Evolutionary conservation across 2,329 filamentous ascomycete genomes (phyloP).

Genomic region (Penicillium sp.): DNA sequence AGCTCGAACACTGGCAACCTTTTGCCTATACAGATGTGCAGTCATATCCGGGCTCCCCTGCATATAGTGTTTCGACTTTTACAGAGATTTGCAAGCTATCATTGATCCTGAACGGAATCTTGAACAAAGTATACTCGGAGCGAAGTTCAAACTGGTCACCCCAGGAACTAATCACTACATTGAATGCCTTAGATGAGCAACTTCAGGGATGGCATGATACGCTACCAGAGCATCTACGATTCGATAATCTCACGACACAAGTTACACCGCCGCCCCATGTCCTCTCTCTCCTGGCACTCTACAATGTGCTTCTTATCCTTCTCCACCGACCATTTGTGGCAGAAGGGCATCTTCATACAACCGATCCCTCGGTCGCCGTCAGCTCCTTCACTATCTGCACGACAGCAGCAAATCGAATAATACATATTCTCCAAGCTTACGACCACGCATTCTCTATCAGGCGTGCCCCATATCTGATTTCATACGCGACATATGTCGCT

Average conservation of each 20-base stretch:
- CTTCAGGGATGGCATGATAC: slow-evolving; percentile 45
- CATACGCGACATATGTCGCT: slow-evolving; percentile 57
- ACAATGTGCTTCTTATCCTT: slow-evolving; percentile 54
- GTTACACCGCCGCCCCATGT: slow-evolving; percentile 47
- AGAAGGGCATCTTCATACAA: slow-evolving; percentile 42
- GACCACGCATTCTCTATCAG: slow-evolving; percentile 47
- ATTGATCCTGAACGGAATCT: slow-evolving; percentile 49
- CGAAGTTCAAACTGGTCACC: slow-evolving; percentile 39
- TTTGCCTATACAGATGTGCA: slow-evolving; percentile 39
- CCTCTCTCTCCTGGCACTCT: slow-evolving; percentile 49
- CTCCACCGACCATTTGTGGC: slow-evolving; percentile 55
- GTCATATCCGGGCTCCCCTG: slow-evolving; percentile 33
- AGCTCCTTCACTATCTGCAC: slow-evolving; percentile 50
- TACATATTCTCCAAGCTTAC: slow-evolving; percentile 47
- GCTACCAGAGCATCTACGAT: slow-evolving; percentile 44
- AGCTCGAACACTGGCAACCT: slow-evolving; percentile 54
- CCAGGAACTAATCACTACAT: slow-evolving; percentile 33
- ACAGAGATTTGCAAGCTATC: slow-evolving; percentile 44
- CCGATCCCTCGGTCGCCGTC: slow-evolving; percentile 42
- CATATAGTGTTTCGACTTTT: slow-evolving; percentile 38
- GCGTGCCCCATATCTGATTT: slow-evolving; percentile 52
- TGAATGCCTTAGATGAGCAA: slow-evolving; percentile 42
- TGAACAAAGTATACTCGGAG: slow-evolving; percentile 49
- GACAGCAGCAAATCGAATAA: slow-evolving; percentile 48
- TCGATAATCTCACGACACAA: slow-evolving; percentile 31